Evolutionary conservation across 768 basidiomycete genomes (phyloP).

Genomic region (Boletus rex-veris): DNA sequence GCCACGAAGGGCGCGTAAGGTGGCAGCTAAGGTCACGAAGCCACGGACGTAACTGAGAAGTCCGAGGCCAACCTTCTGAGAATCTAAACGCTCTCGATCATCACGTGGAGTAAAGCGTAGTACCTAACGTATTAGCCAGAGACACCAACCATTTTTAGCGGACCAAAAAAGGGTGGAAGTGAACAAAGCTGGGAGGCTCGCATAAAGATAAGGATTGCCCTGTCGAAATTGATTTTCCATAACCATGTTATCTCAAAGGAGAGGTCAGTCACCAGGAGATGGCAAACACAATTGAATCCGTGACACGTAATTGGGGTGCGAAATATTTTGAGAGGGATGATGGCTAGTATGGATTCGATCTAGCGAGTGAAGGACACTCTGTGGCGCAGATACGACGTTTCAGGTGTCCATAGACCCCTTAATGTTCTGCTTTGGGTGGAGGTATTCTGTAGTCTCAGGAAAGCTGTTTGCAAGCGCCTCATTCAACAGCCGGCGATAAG

Average conservation of each 20-base stretch:
- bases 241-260: constrained; percentile 10
- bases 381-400: neutral
- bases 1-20: constrained; percentile 30
- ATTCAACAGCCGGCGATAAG: constrained; percentile 63
- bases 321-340: neutral
- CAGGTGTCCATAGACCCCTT: constrained; percentile 11
- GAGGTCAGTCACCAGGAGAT: constrained; percentile 3
- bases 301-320: constrained; percentile 8
- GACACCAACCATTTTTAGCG: constrained; percentile 14
- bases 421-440: constrained; percentile 12
- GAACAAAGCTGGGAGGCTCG: constrained; percentile 9
- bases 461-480: constrained; percentile 71
- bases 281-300: neutral
- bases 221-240: constrained; percentile 13
- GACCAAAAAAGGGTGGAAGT: constrained; percentile 16
- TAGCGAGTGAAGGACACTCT: neutral
- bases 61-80: constrained; percentile 34
- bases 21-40: constrained; percentile 26
- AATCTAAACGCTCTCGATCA: constrained; percentile 26
- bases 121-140: constrained; percentile 16
- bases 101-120: constrained; percentile 19
- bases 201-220: constrained; percentile 19
- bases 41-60: constrained; percentile 33
- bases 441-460: constrained; percentile 45
- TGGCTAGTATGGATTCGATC: neutral